Conservation (phyloP, 345 rosid genomes). For the Trapa incisa region DNA sequence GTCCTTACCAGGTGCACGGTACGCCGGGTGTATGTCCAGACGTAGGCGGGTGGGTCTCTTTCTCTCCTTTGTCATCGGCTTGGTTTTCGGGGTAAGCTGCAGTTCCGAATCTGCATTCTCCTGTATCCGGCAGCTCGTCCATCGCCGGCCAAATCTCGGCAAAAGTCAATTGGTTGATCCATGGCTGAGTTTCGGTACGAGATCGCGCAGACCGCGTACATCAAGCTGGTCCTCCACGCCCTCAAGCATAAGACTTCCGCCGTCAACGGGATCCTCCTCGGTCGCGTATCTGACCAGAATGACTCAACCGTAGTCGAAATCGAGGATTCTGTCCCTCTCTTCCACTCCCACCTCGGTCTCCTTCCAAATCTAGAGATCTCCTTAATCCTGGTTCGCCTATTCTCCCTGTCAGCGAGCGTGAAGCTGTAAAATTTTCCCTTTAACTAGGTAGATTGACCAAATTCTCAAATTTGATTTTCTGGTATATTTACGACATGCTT, state of each 20-base stretch:
- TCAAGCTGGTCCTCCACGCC: slow-evolving; percentile 76
- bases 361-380: slow-evolving; percentile 95
- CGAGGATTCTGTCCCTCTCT: slow-evolving; percentile 77
- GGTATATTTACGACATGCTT: background rate
- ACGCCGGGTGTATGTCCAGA: no score
- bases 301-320: slow-evolving; percentile 41
- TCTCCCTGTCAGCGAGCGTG: no score
- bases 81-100: no score
- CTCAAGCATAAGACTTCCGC: slow-evolving; percentile 66
- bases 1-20: no score
- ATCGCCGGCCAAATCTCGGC: no score
- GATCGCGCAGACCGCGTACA: slow-evolving; percentile 75
- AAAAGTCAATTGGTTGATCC: background rate
- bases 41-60: no score
- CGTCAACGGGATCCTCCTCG: slow-evolving; percentile 80
- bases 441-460: background rate
- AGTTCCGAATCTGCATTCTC: no score
- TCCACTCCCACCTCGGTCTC: slow-evolving; percentile 76
- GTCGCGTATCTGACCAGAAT: slow-evolving; percentile 37
- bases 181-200: slow-evolving; percentile 26
- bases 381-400: slow-evolving; percentile 51
- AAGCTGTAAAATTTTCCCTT: background rate
- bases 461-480: background rate
- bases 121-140: no score
- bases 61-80: no score